A percentile compares a stretch with the other conserved stretches of the same genome.
Conservation (phyloP, 768 basidiomycete species). For the Daedaleopsis sinensis region DNA sequence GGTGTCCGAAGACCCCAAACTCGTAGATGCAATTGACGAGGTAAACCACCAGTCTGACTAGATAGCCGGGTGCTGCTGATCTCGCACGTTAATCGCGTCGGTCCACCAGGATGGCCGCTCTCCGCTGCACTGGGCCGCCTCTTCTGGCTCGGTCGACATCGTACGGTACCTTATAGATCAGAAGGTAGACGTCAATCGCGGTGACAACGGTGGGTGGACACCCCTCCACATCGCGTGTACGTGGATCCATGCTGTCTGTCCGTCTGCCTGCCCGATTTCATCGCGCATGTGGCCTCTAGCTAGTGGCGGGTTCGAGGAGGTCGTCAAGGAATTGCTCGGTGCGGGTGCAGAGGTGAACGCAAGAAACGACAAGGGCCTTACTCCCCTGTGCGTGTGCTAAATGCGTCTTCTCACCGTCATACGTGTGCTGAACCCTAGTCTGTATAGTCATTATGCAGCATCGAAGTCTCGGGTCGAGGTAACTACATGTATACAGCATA, state of each 20-base stretch:
- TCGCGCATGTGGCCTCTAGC: conserved; percentile 44
- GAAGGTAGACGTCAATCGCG: conserved; percentile 66
- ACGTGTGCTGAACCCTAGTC: not conserved
- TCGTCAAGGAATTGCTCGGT: conserved; percentile 77
- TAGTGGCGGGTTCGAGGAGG: conserved; percentile 77
- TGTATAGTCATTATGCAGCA: conserved; percentile 83
- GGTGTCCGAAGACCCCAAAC: conserved; percentile 59
- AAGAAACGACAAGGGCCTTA: conserved; percentile 81
- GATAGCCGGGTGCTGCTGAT: not conserved
- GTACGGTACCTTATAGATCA: conserved; percentile 69
- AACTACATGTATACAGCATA: conserved; percentile 3
- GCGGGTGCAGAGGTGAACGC: conserved; percentile 84
- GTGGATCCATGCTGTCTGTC: conserved; percentile 7
- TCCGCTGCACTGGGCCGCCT: conserved; percentile 86
- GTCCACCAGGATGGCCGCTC: conserved; percentile 71
- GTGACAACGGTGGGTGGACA: conserved; percentile 74
- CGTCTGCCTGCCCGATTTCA: not conserved
- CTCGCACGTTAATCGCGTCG: not conserved
- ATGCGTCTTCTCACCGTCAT: not conserved
- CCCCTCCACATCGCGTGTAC: conserved; percentile 79
- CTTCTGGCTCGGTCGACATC: conserved; percentile 71
- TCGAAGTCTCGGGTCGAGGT: conserved; percentile 90
- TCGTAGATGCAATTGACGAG: conserved; percentile 63
- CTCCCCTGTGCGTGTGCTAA: conserved; percentile 65
- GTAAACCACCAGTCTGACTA: conserved; percentile 40